Conservation (phyloP, 352 stramenopile species). For the Globisporangium polare region DNA sequence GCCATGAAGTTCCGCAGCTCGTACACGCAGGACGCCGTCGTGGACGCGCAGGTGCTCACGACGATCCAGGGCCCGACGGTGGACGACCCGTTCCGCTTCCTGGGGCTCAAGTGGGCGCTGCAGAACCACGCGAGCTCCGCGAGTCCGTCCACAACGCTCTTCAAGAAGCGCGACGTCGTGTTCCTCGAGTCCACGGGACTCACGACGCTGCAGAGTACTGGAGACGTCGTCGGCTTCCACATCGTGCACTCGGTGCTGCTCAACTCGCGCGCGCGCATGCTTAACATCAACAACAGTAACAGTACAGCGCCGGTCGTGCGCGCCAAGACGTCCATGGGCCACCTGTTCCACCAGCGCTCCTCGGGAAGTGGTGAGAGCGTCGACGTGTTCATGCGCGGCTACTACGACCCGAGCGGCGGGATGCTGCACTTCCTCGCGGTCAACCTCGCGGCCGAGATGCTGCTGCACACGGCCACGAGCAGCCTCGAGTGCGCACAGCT, state of each 20-base stretch:
- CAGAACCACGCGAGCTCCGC: conserved; percentile 51
- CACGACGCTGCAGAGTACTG: conserved; percentile 34
- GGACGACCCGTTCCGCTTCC: conserved; percentile 46
- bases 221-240: conserved; percentile 54
- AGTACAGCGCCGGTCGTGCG: conserved; percentile 6
- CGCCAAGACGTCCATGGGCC: conserved; percentile 16
- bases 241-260: conserved; percentile 57
- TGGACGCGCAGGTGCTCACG: conserved; percentile 34
- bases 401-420: conserved; percentile 39
- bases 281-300: conserved; percentile 29
- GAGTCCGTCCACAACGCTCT: conserved; percentile 17
- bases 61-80: conserved; percentile 37
- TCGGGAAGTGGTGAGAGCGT: neutral
- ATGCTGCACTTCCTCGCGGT: conserved; percentile 43
- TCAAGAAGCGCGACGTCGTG: conserved; percentile 62
- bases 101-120: conserved; percentile 66
- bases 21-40: conserved; percentile 12
- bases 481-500: conserved; percentile 55
- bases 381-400: conserved; percentile 22
- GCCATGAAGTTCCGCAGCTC: conserved; percentile 60
- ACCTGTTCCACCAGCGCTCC: conserved; percentile 16
- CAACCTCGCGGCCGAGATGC: conserved; percentile 40
- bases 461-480: conserved; percentile 36
- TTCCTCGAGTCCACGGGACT: conserved; percentile 63
- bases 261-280: conserved; percentile 43